Conservation (phyloP, 1,139 yeast genomes). For the Scheffersomyces stambukii region DNA sequence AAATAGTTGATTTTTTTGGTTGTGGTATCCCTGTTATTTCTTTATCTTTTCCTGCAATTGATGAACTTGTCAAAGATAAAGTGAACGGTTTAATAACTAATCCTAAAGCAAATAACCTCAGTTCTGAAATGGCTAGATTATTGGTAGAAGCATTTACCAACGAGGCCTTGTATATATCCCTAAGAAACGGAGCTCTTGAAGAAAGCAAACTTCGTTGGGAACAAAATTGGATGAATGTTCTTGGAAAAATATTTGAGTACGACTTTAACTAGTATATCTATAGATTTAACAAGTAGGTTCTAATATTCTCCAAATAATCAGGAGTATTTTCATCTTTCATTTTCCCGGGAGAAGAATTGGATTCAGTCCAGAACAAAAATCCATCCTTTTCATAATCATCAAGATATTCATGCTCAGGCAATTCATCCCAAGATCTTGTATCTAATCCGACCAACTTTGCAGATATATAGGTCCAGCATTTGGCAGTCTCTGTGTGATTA, state of each 20-base stretch:
- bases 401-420: constrained; percentile 46
- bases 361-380: constrained; percentile 47
- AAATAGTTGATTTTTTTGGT: constrained; percentile 93
- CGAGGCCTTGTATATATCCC: constrained; percentile 20
- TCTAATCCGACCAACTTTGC: constrained; percentile 20
- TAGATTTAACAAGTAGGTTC: constrained; percentile 10
- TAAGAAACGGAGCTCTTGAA: constrained; percentile 64
- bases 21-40: constrained; percentile 92
- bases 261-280: constrained; percentile 1
- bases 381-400: constrained; percentile 46
- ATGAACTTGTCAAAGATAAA: constrained; percentile 51
- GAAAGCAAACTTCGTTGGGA: constrained; percentile 76
- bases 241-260: constrained; percentile 17
- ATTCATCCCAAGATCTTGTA: neutral
- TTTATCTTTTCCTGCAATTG: constrained; percentile 66
- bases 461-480: constrained; percentile 62
- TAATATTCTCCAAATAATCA: constrained; percentile 16
- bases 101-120: constrained; percentile 21
- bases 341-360: constrained; percentile 20
- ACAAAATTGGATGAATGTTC: constrained; percentile 55
- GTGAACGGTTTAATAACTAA: constrained; percentile 42
- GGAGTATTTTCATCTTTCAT: constrained; percentile 39
- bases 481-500: constrained; percentile 57
- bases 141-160: constrained; percentile 45
- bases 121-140: constrained; percentile 44